Conservation (phyloP, 106 monocot species). For the Allium cepa region DNA sequence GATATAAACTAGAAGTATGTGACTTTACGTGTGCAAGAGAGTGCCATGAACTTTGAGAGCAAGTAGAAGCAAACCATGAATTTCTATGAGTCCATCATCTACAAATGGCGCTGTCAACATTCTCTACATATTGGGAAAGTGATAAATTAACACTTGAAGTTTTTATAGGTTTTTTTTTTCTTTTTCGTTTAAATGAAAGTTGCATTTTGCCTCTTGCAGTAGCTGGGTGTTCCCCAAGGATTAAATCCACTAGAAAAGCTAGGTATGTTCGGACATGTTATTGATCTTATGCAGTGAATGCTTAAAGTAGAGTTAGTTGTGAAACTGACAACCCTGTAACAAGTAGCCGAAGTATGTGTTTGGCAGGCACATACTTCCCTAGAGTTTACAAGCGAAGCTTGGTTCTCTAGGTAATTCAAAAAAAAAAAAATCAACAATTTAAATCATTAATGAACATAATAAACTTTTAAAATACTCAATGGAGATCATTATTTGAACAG, state of each 20-base stretch:
- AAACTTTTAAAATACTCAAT: no score
- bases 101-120: conserved; percentile 60
- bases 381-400: no score
- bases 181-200: conserved; percentile 8
- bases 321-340: no score
- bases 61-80: conserved; percentile 80
- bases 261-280: conserved; percentile 87
- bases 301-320: background rate
- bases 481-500: no score
- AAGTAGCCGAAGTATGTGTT: no score
- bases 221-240: conserved; percentile 84
- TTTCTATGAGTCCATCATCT: conserved; percentile 76
- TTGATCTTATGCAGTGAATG: conserved; percentile 68
- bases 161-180: background rate
- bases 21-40: conserved; percentile 73
- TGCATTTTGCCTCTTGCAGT: conserved; percentile 51
- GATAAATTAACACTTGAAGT: background rate
- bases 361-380: no score
- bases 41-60: conserved; percentile 77
- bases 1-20: background rate
- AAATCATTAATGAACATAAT: no score
- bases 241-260: conserved; percentile 95
- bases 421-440: no score
- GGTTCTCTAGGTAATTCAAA: no score
- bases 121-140: conserved; percentile 26